Base-by-base conservation (phyloP, 305 asterid species). In the Solanum chacoense region DNA sequence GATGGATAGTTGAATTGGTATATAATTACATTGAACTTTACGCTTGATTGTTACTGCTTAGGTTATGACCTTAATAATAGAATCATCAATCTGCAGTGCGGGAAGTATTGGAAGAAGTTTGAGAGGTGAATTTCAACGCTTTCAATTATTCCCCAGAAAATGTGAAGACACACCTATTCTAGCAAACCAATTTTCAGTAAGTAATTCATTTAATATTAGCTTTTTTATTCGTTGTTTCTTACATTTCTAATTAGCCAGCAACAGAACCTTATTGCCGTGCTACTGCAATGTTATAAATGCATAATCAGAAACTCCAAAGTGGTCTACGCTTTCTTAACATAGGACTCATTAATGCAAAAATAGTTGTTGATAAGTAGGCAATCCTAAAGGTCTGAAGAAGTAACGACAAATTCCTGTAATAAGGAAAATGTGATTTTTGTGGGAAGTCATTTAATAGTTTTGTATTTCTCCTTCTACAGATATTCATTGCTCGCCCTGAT, bases 61-160 rank as follows among this genome's bases (percentile, higher is more conserved):
- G n/a, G 50, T 38, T 38, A 38, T 38, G 63, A 13, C 65, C 85
- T 78, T 78, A 1, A 6, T 45, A 69, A 87, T 73, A 89, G 83
- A 89, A 73, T 84, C 88, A 81, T 76, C 86, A 90, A 75, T 88
- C 87, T 92, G 89, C 98, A 97, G 99, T 85, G 92, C 97, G 89
- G 99, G 99, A 91, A 97, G 99, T 95, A 96, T 97, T 35, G 99
- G 99, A 78, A 94, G 99, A 95, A 95, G 97, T 91, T 93, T 89
- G 94, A 96, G 93, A 92, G 99, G 99, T 29, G 99, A 95, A 90
- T 97, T 96, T 91, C 91, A 93, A 93, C 96, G 98, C 55, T 94
- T 95, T 96, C 99, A 96, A 89, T 88, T 97, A 90, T 96, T 97
- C 92, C 99, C 99, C 74, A 93, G 98, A 92, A 85, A 91, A 89